phyloP scores from a whole-genome alignment of 2,329 filamentous ascomycete genomes.

The Aspergillus fischeri region DNA sequence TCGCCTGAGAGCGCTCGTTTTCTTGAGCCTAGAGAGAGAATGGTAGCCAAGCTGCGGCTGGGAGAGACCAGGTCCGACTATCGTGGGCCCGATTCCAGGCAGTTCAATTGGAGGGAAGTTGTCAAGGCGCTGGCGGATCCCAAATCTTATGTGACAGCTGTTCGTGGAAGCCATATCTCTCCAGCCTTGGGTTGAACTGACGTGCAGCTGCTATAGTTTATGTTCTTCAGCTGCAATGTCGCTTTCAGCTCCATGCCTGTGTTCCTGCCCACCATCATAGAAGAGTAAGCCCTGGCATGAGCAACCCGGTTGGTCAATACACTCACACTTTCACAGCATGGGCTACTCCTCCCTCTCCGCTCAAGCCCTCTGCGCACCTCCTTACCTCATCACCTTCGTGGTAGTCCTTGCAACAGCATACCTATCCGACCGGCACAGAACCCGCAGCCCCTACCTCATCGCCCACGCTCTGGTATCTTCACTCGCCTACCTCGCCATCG shows the following conservation, averaged over 20 bases:
- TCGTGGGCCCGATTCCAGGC: slow-evolving; percentile 27
- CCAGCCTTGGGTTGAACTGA: not conserved
- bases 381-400: slow-evolving; percentile 72
- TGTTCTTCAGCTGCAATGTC: slow-evolving; percentile 86
- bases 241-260: slow-evolving; percentile 84
- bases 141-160: slow-evolving; percentile 68
- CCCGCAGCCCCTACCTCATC: slow-evolving; percentile 64
- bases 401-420: slow-evolving; percentile 68
- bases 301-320: not conserved
- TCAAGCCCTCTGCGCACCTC: slow-evolving; percentile 76
- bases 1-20: slow-evolving; percentile 63
- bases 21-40: slow-evolving; percentile 60
- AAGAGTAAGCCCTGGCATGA: slow-evolving; percentile 41
- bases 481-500: slow-evolving; percentile 58
- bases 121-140: slow-evolving; percentile 60
- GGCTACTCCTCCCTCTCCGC: slow-evolving; percentile 64
- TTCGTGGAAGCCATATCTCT: slow-evolving; percentile 22
- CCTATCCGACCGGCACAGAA: slow-evolving; percentile 63
- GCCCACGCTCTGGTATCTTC: slow-evolving; percentile 67
- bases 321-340: slow-evolving; percentile 47
- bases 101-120: slow-evolving; percentile 55
- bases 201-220: slow-evolving; percentile 42
- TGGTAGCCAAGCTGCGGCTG: slow-evolving; percentile 67
- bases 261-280: slow-evolving; percentile 77
- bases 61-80: slow-evolving; percentile 45